Percentiles rank a stretch among this genome's conserved stretches.
These are phyloP conservation scores for Mycena citricolor DNA, from an alignment of 1,284 basidiomycete species.

Conservation along the genomic window DNA sequence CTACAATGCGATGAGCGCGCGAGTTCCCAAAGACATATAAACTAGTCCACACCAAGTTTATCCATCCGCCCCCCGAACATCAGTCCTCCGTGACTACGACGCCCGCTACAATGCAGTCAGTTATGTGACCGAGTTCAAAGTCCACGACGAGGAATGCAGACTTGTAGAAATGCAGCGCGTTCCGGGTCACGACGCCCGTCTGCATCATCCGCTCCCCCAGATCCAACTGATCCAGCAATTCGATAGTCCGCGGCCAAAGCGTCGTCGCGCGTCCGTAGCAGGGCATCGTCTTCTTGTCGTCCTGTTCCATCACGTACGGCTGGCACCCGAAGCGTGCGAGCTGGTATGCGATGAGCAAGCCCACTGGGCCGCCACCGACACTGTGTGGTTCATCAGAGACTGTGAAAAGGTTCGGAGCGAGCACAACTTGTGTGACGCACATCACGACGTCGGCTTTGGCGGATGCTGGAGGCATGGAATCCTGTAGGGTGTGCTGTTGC, in stretches of 20 bases:
- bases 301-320: conserved; percentile 27
- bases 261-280: conserved; percentile 24
- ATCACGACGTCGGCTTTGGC: conserved; percentile 19
- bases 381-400: conserved; percentile 16
- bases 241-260: conserved; percentile 29
- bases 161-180: conserved; percentile 28
- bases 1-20: conserved; percentile 8
- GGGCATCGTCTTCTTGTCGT: conserved; percentile 25
- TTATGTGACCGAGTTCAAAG: background rate
- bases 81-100: conserved; percentile 24
- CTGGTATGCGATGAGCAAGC: conserved; percentile 27
- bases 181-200: conserved; percentile 26
- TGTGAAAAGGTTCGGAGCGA: background rate
- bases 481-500: no score
- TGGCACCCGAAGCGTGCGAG: conserved; percentile 28
- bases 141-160: background rate
- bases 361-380: conserved; percentile 28
- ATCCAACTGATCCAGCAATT: conserved; percentile 28
- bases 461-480: no score
- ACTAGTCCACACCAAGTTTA: conserved; percentile 20
- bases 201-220: conserved; percentile 27
- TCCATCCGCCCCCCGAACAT: conserved; percentile 31
- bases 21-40: background rate
- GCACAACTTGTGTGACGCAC: conserved; percentile 4
- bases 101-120: conserved; percentile 25